These are phyloP conservation scores for Amanita exitialis DNA, from an alignment of 768 basidiomycete species.

Conservation along the genomic window DNA sequence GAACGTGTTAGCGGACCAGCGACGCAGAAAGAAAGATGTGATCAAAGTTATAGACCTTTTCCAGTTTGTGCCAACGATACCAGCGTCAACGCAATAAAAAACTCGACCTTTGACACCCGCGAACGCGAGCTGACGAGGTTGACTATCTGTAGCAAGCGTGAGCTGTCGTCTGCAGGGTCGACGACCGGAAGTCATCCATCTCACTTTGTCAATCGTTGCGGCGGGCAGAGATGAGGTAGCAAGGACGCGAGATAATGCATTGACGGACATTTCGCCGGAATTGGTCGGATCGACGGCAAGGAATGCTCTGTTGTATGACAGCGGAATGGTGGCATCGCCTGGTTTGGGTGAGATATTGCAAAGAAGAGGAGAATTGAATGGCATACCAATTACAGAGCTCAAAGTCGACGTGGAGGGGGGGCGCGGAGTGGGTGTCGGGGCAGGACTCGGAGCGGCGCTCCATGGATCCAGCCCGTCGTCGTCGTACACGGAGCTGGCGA, in stretches of 20 bases:
- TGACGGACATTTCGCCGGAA: constrained; percentile 74
- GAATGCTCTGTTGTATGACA: constrained; percentile 68
- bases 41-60: constrained; percentile 40
- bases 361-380: not conserved
- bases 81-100: constrained; percentile 84
- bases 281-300: constrained; percentile 60
- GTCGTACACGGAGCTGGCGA: constrained; percentile 65
- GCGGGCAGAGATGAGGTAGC: constrained; percentile 73
- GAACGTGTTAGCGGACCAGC: not conserved
- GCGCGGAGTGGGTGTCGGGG: constrained; percentile 49
- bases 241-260: constrained; percentile 71
- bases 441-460: constrained; percentile 66
- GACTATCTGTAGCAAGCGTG: constrained; percentile 57
- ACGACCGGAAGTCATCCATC: constrained; percentile 6
- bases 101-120: constrained; percentile 80
- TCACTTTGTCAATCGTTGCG: constrained; percentile 72
- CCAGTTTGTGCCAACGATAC: constrained; percentile 80
- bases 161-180: not conserved
- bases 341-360: constrained; percentile 7
- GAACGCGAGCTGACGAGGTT: constrained; percentile 77
- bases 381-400: constrained; percentile 60
- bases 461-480: constrained; percentile 78
- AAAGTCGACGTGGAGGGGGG: constrained; percentile 39
- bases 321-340: constrained; percentile 78
- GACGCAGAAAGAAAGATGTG: not conserved